phyloP scores from a whole-genome alignment of 1,284 basidiomycete genomes.

The Microbotryum scabiosae region DNA sequence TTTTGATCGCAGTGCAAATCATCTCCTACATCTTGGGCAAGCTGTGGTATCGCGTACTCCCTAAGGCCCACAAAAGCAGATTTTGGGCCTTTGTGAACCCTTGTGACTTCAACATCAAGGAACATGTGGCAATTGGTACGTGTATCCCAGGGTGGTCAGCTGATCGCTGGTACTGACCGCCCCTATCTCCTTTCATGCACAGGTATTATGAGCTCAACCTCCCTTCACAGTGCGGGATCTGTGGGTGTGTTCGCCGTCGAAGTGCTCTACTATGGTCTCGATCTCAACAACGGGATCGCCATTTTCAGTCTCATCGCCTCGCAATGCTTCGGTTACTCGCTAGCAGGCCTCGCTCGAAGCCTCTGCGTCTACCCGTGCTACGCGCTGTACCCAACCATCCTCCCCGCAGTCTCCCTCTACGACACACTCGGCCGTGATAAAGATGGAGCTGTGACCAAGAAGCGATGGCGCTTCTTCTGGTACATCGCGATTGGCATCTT shows the following conservation, averaged over 20 bases:
- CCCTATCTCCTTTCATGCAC: no score
- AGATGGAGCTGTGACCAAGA: slow-evolving; percentile 27
- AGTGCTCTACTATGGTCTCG: slow-evolving; percentile 51
- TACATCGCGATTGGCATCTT: slow-evolving; percentile 34
- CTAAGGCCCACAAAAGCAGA: slow-evolving; percentile 18
- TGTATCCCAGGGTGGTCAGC: no score
- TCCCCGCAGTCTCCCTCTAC: slow-evolving; percentile 51
- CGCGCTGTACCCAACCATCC: slow-evolving; percentile 27
- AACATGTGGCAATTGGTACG: slow-evolving; percentile 28
- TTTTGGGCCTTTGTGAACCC: slow-evolving; percentile 32
- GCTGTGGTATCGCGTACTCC: slow-evolving; percentile 16
- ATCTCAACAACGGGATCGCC: slow-evolving; percentile 45
- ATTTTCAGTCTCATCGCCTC: slow-evolving; percentile 26
- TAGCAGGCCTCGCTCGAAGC: slow-evolving; percentile 23
- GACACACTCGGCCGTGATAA: slow-evolving; percentile 51
- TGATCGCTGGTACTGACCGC: no score
- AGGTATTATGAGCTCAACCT: slow-evolving; percentile 56
- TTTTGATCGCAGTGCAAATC: slow-evolving; percentile 13
- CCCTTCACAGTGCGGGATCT: slow-evolving; percentile 55
- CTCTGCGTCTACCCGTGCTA: slow-evolving; percentile 31
- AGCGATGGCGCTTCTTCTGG: slow-evolving; percentile 35
- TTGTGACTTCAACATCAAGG: slow-evolving; percentile 31
- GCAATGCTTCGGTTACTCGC: slow-evolving; percentile 18
- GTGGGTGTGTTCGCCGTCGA: slow-evolving; percentile 60
- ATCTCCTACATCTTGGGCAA: slow-evolving; percentile 28